A percentile compares a stretch with the other conserved stretches of the same genome.
Conservation (phyloP, 192 early-diverging fungal genomes). For the Chytriomyces confervae region DNA sequence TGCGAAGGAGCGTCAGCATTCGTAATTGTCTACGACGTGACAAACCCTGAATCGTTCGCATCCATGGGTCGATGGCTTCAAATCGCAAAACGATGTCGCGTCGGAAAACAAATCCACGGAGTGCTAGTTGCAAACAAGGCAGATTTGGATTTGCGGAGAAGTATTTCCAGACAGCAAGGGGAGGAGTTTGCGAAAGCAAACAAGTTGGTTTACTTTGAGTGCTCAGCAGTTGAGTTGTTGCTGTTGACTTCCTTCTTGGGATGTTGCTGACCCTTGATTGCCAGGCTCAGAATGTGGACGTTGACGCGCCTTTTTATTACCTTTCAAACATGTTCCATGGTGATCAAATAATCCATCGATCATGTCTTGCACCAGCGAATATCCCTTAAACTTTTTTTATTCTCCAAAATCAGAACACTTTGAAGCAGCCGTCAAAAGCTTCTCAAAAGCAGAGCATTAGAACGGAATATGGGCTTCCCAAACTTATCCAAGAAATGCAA, state of each 20-base stretch:
- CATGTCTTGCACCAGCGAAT: neutral
- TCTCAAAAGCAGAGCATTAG: constrained; percentile 22
- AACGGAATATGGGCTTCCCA: neutral
- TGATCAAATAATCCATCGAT: neutral
- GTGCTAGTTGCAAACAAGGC: constrained; percentile 55
- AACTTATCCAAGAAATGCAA: constrained; percentile 2
- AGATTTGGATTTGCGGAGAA: constrained; percentile 46
- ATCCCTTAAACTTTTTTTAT: neutral
- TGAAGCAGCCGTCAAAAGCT: constrained; percentile 14
- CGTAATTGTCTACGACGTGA: constrained; percentile 52
- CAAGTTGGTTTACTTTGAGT: constrained; percentile 55
- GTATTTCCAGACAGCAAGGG: constrained; percentile 46
- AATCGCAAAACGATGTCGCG: constrained; percentile 43
- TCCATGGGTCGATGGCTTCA: constrained; percentile 46
- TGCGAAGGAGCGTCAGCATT: constrained; percentile 44
- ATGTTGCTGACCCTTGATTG: neutral
- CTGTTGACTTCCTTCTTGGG: constrained; percentile 1
- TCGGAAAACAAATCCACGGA: constrained; percentile 42
- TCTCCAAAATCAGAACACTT: constrained; percentile 20
- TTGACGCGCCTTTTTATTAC: constrained; percentile 62
- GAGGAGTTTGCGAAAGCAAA: constrained; percentile 52
- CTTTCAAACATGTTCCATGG: constrained; percentile 49
- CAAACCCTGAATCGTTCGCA: constrained; percentile 54
- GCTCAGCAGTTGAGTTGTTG: constrained; percentile 47
- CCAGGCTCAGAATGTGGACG: constrained; percentile 51